Evolutionary conservation across 129 eudicot species (phyloP).

Genomic region (Apium graveolens): DNA sequence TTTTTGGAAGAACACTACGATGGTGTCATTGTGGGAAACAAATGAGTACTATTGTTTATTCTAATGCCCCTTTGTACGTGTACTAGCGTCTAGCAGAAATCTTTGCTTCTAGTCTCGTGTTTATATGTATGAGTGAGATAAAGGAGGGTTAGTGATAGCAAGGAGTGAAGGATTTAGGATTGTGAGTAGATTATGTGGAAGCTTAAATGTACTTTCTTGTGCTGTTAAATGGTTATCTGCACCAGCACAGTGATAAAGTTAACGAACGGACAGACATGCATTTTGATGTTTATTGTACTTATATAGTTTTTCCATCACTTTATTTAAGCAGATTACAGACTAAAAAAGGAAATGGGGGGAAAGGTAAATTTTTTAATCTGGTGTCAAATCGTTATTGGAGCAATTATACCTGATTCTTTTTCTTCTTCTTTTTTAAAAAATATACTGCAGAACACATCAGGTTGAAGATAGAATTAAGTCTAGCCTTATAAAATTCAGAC

Average conservation of each 20-base stretch:
- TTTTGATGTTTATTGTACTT: too few relatives aligned
- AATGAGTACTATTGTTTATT: neutral
- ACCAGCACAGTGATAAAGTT: neutral
- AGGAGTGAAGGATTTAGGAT: neutral
- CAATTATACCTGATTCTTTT: neutral
- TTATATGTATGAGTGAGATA: neutral
- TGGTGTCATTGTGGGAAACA: neutral
- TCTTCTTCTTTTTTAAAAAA: too few relatives aligned
- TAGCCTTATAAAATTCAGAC: neutral
- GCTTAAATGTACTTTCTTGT: neutral
- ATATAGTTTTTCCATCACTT: neutral
- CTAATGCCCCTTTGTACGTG: neutral
- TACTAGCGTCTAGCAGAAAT: neutral
- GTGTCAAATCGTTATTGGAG: neutral
- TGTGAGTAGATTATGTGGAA: neutral
- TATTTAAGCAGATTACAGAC: neutral
- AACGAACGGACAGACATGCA: neutral
- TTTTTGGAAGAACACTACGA: neutral
- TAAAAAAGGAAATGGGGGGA: neutral
- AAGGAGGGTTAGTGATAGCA: neutral
- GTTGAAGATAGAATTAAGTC: too few relatives aligned
- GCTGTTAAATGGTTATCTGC: neutral
- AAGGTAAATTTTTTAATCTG: too few relatives aligned
- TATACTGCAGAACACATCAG: neutral
- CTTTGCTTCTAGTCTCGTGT: neutral